These are phyloP conservation scores for Annulohypoxylon maeteangense DNA, from an alignment of 495 filamentous ascomycete species.

Conservation along the genomic window DNA sequence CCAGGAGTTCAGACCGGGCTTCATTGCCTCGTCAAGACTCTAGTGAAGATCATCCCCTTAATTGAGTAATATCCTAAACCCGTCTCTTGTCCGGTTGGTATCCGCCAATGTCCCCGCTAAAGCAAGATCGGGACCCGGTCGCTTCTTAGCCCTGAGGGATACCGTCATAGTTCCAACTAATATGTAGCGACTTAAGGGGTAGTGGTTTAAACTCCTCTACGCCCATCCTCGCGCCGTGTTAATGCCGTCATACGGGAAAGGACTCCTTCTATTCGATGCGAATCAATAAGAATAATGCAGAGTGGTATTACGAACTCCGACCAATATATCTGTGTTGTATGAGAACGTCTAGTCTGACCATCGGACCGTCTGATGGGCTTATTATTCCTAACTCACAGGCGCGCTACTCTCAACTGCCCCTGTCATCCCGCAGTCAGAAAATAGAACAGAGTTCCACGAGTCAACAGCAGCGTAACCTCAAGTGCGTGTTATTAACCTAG, in stretches of 20 bases:
- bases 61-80: constrained; percentile 37
- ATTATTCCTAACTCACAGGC: constrained; percentile 17
- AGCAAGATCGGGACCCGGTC: constrained; percentile 7
- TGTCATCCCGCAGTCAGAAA: constrained; percentile 22
- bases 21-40: background rate
- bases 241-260: constrained; percentile 5
- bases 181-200: background rate
- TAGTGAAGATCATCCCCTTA: constrained; percentile 25
- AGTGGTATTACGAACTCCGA: background rate
- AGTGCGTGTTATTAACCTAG: constrained; percentile 11
- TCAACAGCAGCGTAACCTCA: constrained; percentile 19
- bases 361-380: constrained; percentile 19
- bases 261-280: constrained; percentile 1
- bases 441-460: constrained; percentile 38
- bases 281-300: background rate
- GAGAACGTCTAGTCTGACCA: constrained; percentile 1
- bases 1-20: background rate
- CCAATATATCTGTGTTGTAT: constrained; percentile 8
- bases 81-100: constrained; percentile 30
- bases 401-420: constrained; percentile 16
- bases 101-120: constrained; percentile 21
- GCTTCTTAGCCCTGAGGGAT: constrained; percentile 4
- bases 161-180: background rate
- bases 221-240: background rate
- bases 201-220: background rate